Conservation (phyloP, 2,329 filamentous ascomycete genomes). For the Ophiosphaerella herpotricha region DNA sequence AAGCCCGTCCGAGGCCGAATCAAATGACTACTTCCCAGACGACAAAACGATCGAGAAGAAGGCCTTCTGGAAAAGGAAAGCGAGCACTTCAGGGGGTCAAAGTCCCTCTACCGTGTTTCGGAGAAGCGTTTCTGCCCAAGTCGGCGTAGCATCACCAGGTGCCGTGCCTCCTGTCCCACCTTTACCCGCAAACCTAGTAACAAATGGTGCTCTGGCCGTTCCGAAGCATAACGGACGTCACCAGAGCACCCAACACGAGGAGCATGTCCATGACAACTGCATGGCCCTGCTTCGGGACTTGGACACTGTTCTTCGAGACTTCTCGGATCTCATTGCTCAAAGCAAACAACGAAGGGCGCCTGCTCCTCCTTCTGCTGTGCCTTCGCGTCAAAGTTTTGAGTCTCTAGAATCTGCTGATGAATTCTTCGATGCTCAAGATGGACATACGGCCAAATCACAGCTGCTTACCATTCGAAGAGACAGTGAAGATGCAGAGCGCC, state of each 20-base stretch:
- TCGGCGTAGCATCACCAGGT: conserved; percentile 53
- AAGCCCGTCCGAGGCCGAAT: conserved; percentile 50
- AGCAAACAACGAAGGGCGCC: conserved; percentile 76
- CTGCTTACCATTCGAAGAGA: conserved; percentile 76
- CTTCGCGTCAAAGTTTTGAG: conserved; percentile 72
- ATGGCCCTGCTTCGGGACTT: conserved; percentile 82
- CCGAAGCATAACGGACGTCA: conserved; percentile 47
- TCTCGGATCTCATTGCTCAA: conserved; percentile 74
- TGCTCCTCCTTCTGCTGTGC: conserved; percentile 46
- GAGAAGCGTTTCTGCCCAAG: conserved; percentile 59
- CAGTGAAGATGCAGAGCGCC: conserved; percentile 58
- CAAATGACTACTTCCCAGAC: conserved; percentile 61
- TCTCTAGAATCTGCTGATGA: conserved; percentile 77
- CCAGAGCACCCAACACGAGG: conserved; percentile 53
- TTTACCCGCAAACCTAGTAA: conserved; percentile 33
- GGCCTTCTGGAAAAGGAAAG: conserved; percentile 92
- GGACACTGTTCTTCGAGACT: conserved; percentile 81
- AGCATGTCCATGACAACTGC: conserved; percentile 78
- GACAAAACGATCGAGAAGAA: conserved; percentile 60
- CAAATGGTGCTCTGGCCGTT: conserved; percentile 39
- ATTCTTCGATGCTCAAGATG: conserved; percentile 86
- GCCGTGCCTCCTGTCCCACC: conserved; percentile 42
- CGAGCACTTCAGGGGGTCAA: conserved; percentile 57
- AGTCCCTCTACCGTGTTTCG: conserved; percentile 51
- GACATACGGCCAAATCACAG: conserved; percentile 59